A percentile compares a stretch with the other conserved stretches of the same genome.
Conservation (phyloP, 148 eudicot genomes). For the Cornus kousa region DNA sequence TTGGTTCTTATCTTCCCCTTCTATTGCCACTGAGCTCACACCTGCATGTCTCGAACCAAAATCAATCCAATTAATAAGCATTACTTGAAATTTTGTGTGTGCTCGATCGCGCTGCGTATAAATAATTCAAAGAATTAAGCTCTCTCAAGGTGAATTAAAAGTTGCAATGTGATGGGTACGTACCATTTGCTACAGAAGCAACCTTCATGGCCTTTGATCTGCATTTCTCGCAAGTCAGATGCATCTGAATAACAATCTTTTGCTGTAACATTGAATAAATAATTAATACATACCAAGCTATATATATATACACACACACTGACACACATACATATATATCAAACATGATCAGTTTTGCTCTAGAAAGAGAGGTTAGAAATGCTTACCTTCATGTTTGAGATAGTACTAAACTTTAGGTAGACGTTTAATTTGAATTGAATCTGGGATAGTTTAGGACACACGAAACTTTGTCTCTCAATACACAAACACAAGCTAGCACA, state of each 20-base stretch:
- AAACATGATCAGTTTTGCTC: not conserved
- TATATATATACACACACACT: not conserved
- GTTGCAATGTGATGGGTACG: not conserved
- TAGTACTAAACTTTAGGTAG: too few relatives aligned
- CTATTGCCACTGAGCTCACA: slow-evolving; percentile 5
- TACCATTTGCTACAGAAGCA: not conserved
- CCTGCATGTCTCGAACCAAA: not conserved
- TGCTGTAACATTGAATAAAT: not conserved
- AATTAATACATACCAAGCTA: too few relatives aligned
- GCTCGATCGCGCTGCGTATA: not conserved
- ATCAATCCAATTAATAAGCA: too few relatives aligned
- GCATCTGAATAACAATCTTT: not conserved
- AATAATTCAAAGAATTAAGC: not conserved
- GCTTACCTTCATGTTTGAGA: not conserved
- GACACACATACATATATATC: too few relatives aligned
- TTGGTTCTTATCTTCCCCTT: not conserved
- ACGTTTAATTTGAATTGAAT: too few relatives aligned
- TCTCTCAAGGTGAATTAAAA: not conserved
- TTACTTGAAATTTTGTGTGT: too few relatives aligned
- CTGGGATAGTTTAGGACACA: too few relatives aligned
- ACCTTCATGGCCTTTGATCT: slow-evolving; percentile 6
- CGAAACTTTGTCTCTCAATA: too few relatives aligned
- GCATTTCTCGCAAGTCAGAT: not conserved
- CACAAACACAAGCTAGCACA: too few relatives aligned
- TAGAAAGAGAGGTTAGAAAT: too few relatives aligned